Evolutionary conservation across 2,329 filamentous ascomycete species (phyloP), one percentile per base, ranked within the genome.

Genomic region (Aspergillus pseudonomiae): DNA sequence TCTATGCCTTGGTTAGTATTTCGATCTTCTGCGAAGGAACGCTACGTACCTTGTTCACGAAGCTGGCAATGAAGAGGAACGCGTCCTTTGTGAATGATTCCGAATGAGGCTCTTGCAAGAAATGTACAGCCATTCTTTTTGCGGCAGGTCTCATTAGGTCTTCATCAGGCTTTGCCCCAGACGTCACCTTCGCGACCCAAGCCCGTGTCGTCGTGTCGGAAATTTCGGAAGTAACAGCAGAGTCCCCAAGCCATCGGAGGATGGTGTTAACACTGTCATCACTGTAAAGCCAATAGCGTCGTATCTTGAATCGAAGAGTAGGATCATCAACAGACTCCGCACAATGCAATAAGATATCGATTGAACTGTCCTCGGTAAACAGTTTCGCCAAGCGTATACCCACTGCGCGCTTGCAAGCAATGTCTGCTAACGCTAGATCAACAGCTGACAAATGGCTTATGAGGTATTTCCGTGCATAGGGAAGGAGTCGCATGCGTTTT

Each of bases 201-300:
- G 64, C 59, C 53, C 63, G 63, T 24, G 28, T 57, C 14, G 56
- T 58, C 19, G 16, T 41, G 39, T 66, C 62, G 28, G 66, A 61
- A 19, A 73, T 59, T 4, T 65, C 62, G 24, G 63, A 65, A 10
- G 69, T 61, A 28, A 71, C 67, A 11, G 66, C 69, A 19, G 71
- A 70, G 52, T 73, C 68, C 26, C 62, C 64, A 50, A 73, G 62
- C 70, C 71, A 73, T 41, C 68, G 57, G 19, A 72, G 45, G 6
- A 70, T 60, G 45, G 62, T 63, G 2, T 50, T 59, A 6, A 57
- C 56, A 14, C 65, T 65, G 1, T 57, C 60, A 43, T 68, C 62
- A 11, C 61, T 62, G 26, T 68, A 65, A 4, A 69, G 36, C 71
- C 71, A 73, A 39, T 63, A 60, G 26, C 55, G 46, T 7, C 66